Conservation (phyloP, 805 yeast species). For the Starmerella khaoyaiensis region DNA sequence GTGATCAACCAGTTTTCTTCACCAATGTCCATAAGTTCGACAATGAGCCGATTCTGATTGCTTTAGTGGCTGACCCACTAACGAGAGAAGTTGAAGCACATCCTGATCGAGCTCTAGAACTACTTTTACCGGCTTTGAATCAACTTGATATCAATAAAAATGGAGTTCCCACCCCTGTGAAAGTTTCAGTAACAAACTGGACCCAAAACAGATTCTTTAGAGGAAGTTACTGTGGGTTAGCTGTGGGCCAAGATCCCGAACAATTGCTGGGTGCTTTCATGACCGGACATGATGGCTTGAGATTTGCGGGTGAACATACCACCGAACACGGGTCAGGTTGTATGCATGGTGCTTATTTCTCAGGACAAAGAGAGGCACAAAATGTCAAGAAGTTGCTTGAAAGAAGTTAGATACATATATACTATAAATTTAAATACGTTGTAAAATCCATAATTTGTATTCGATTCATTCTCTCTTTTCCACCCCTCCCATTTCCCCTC, state of each 20-base stretch:
- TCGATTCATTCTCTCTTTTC: not conserved
- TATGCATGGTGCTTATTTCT: slow-evolving; percentile 75
- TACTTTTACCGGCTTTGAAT: slow-evolving; percentile 40
- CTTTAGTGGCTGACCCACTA: slow-evolving; percentile 55
- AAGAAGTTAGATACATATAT: not conserved
- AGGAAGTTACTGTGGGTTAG: slow-evolving; percentile 65
- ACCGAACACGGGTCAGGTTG: slow-evolving; percentile 76
- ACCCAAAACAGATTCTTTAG: slow-evolving; percentile 52
- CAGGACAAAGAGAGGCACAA: slow-evolving; percentile 48
- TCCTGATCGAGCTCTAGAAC: slow-evolving; percentile 43
- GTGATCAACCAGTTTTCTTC: slow-evolving; percentile 49
- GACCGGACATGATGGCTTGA: slow-evolving; percentile 42
- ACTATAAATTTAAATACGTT: not conserved
- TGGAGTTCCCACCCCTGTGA: slow-evolving; percentile 31
- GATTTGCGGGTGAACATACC: slow-evolving; percentile 88
- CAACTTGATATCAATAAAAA: slow-evolving; percentile 19
- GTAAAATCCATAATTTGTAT: not conserved
- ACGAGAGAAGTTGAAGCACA: slow-evolving; percentile 43
- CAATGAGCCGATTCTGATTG: slow-evolving; percentile 40
- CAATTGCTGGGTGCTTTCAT: slow-evolving; percentile 44
- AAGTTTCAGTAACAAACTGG: slow-evolving; percentile 46
- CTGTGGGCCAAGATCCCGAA: slow-evolving; percentile 56
- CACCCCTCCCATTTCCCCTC: not conserved
- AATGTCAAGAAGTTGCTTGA: slow-evolving; percentile 23
- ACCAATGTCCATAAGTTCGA: slow-evolving; percentile 42